Evolutionary conservation across 2,329 filamentous ascomycete species (phyloP).

Genomic region (Paramyrothecium sp.): DNA sequence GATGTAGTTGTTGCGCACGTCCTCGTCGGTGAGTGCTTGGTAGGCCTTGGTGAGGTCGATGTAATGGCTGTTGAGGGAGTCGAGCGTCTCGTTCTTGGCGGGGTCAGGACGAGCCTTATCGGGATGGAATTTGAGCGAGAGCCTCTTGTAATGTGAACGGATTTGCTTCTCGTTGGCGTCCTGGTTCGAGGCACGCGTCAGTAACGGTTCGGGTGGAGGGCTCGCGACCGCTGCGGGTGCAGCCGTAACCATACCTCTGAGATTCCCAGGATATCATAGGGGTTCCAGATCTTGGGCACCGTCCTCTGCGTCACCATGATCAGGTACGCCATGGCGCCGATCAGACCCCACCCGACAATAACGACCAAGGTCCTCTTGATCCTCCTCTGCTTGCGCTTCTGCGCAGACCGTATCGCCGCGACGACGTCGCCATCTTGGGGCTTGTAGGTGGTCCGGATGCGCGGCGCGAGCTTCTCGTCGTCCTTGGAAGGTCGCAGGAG

Average conservation of each 20-base stretch:
- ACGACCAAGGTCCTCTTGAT: conserved; percentile 81
- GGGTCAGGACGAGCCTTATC: conserved; percentile 87
- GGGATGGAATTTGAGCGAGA: conserved; percentile 85
- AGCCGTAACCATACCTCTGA: conserved; percentile 57
- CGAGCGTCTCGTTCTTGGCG: conserved; percentile 83
- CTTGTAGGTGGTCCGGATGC: conserved; percentile 79
- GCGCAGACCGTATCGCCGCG: conserved; percentile 75
- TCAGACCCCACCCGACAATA: conserved; percentile 74
- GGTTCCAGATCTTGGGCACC: conserved; percentile 84
- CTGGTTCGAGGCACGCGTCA: conserved; percentile 36
- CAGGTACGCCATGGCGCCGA: conserved; percentile 89
- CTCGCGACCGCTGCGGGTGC: too few relatives aligned
- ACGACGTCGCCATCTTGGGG: conserved; percentile 83
- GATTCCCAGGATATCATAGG: conserved; percentile 89
- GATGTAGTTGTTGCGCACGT: conserved; percentile 93
- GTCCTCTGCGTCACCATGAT: conserved; percentile 76
- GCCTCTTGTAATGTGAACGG: conserved; percentile 83
- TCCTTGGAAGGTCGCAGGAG: conserved; percentile 76
- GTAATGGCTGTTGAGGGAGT: conserved; percentile 82
- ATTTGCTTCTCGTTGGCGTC: conserved; percentile 86
- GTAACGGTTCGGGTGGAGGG: neutral
- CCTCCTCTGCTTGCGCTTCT: conserved; percentile 86
- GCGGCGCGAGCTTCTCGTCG: conserved; percentile 75
- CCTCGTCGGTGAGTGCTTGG: conserved; percentile 96
- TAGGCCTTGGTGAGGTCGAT: conserved; percentile 97